Percentiles rank a stretch among this genome's conserved stretches.
These are phyloP conservation scores for Metschnikowia chrysomelidarum DNA, from an alignment of 805 yeast species.

Conservation along the genomic window DNA sequence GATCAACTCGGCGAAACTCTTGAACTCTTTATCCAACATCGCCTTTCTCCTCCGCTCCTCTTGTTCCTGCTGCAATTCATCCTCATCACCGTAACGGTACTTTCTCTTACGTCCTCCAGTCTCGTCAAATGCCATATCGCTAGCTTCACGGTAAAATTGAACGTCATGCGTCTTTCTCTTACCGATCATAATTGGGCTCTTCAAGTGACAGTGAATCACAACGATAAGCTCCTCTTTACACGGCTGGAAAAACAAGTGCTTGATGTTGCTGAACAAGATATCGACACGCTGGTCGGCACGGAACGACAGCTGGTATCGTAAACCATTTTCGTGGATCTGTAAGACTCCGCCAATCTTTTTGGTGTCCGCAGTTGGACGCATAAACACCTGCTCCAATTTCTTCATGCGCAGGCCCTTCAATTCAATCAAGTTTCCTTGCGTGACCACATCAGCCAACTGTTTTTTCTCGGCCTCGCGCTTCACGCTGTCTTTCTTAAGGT, in stretches of 20 bases:
- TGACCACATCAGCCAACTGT: slow-evolving; percentile 90
- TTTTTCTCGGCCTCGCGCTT: slow-evolving; percentile 89
- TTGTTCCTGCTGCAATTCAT: slow-evolving; percentile 96
- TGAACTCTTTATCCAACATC: slow-evolving; percentile 87
- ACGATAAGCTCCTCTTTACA: slow-evolving; percentile 93
- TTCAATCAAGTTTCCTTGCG: slow-evolving; percentile 85
- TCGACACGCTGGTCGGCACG: slow-evolving; percentile 86
- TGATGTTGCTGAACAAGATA: slow-evolving; percentile 83
- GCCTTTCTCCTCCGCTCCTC: slow-evolving; percentile 94
- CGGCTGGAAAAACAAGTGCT: slow-evolving; percentile 93
- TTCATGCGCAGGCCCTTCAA: slow-evolving; percentile 79
- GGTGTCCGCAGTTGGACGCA: slow-evolving; percentile 97
- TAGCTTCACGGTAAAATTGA: slow-evolving; percentile 95
- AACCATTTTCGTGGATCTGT: slow-evolving; percentile 93
- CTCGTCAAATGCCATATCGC: slow-evolving; percentile 94
- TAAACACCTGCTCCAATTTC: slow-evolving; percentile 82
- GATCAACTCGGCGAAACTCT: slow-evolving; percentile 82
- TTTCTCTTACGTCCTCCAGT: slow-evolving; percentile 91
- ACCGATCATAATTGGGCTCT: slow-evolving; percentile 91
- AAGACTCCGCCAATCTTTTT: slow-evolving; percentile 89
- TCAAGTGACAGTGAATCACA: slow-evolving; percentile 87
- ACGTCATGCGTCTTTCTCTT: slow-evolving; percentile 93
- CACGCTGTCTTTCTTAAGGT: slow-evolving; percentile 85
- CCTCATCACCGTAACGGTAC: slow-evolving; percentile 94
- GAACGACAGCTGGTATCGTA: slow-evolving; percentile 85